Percentiles rank a stretch among this genome's conserved stretches.
phyloP scores from a whole-genome alignment of 345 rosid genomes.

The Mallotus nudiflorus region DNA sequence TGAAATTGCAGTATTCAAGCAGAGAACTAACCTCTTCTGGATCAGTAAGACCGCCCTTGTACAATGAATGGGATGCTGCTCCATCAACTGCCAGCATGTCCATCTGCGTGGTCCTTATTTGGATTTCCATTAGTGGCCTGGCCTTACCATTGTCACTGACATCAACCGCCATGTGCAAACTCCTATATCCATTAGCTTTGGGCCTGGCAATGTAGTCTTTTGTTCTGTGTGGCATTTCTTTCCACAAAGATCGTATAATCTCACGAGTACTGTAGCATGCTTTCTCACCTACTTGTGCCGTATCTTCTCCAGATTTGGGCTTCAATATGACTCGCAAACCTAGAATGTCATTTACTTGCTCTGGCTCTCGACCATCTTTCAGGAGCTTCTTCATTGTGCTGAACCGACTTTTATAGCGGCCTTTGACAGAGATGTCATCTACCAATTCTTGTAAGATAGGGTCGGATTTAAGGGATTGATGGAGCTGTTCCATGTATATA shows the following conservation, averaged over 20 bases:
- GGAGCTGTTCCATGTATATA: constrained; percentile 61
- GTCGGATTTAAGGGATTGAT: constrained; percentile 56
- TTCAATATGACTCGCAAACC: constrained; percentile 76
- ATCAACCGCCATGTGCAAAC: constrained; percentile 94
- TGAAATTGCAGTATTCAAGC: too few relatives aligned
- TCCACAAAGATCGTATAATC: constrained; percentile 68
- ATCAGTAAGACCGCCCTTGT: constrained; percentile 82
- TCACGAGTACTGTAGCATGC: constrained; percentile 74
- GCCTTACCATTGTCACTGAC: constrained; percentile 56
- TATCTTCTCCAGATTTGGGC: constrained; percentile 42
- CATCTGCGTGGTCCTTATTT: constrained; percentile 83
- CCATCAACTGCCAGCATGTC: constrained; percentile 80
- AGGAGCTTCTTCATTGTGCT: constrained; percentile 97
- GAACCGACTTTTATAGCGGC: constrained; percentile 80
- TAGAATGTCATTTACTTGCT: constrained; percentile 81
- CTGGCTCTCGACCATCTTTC: constrained; percentile 78
- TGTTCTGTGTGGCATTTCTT: constrained; percentile 72
- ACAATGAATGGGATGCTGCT: constrained; percentile 84
- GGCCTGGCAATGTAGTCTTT: constrained; percentile 87
- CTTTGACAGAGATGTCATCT: constrained; percentile 63
- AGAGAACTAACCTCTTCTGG: constrained; percentile 70
- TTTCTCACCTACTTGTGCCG: constrained; percentile 44
- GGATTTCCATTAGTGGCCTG: constrained; percentile 89
- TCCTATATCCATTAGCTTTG: constrained; percentile 79
- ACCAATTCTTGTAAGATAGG: constrained; percentile 48